A percentile compares a stretch with the other conserved stretches of the same genome.
phyloP scores from a whole-genome alignment of 2,329 filamentous ascomycete genomes.

The Cercospora canescens region DNA sequence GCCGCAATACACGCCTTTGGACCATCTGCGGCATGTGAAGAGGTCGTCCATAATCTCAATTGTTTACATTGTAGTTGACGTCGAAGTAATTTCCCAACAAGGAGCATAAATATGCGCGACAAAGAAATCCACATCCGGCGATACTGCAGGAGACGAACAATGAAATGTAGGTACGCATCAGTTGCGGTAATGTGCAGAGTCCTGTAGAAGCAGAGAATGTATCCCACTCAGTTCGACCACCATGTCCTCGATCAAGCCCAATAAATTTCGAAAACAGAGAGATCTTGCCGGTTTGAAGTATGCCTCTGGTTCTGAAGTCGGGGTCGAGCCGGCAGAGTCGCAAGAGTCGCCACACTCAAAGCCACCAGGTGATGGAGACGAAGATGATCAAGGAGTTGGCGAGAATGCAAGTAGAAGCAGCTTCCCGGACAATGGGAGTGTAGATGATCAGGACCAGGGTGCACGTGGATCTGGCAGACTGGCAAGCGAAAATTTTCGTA shows the following conservation, averaged over 20 bases:
- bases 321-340: background rate
- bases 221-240: background rate
- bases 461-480: background rate
- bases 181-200: background rate
- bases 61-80: no score
- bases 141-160: background rate
- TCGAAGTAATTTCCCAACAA: no score
- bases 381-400: background rate
- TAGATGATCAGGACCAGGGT: background rate
- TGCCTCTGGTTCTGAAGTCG: slow-evolving; percentile 2
- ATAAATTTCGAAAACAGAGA: background rate
- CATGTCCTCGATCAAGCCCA: background rate
- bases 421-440: background rate
- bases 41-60: background rate
- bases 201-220: background rate
- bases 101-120: background rate
- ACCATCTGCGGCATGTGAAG: background rate
- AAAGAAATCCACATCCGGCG: background rate
- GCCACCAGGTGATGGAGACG: background rate
- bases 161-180: background rate
- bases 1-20: background rate
- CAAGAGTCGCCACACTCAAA: background rate
- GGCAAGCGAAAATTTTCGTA: background rate
- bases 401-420: background rate
- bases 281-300: background rate